A percentile compares a stretch with the other conserved stretches of the same genome.
Evolutionary conservation across 2,329 filamentous ascomycete genomes (phyloP).

Genomic region (Penicillium sp.): DNA sequence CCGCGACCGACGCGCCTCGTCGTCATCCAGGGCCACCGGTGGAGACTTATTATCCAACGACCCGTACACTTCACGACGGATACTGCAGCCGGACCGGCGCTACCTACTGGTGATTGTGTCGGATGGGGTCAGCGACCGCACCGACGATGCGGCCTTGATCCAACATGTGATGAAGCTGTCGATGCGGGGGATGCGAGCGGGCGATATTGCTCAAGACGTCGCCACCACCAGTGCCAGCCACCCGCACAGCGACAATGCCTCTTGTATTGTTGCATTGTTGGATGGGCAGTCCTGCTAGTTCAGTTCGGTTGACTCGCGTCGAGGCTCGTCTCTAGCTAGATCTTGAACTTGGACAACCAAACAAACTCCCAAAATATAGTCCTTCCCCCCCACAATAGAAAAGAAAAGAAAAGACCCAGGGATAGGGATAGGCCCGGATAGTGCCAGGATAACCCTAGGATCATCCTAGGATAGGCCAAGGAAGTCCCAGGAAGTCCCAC

Average conservation of each 20-base stretch:
- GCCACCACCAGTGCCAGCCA: slow-evolving; percentile 21
- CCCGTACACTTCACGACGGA: slow-evolving; percentile 31
- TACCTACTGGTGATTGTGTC: slow-evolving; percentile 37
- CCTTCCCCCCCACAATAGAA: no score
- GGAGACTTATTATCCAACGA: slow-evolving; percentile 40
- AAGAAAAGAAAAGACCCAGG: background rate
- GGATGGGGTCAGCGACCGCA: slow-evolving; percentile 36
- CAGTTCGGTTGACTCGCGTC: no score
- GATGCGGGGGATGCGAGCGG: slow-evolving; percentile 32
- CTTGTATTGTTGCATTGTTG: slow-evolving; percentile 38
- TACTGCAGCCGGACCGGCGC: slow-evolving; percentile 27
- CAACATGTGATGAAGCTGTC: slow-evolving; percentile 36
- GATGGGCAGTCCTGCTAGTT: slow-evolving; percentile 27
- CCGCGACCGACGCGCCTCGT: slow-evolving; percentile 25
- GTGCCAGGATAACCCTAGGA: no score
- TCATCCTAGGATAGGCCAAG: no score
- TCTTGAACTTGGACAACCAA: no score
- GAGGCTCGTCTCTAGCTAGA: background rate
- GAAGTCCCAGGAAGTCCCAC: no score
- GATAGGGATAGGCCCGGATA: no score
- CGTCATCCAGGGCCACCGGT: slow-evolving; percentile 20
- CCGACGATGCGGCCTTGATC: slow-evolving; percentile 34
- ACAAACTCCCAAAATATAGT: no score
- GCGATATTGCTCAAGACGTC: slow-evolving; percentile 35
- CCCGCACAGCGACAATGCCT: slow-evolving; percentile 35